phyloP scores from a whole-genome alignment of 1,284 basidiomycete species.

The Caloboletus firmus region DNA sequence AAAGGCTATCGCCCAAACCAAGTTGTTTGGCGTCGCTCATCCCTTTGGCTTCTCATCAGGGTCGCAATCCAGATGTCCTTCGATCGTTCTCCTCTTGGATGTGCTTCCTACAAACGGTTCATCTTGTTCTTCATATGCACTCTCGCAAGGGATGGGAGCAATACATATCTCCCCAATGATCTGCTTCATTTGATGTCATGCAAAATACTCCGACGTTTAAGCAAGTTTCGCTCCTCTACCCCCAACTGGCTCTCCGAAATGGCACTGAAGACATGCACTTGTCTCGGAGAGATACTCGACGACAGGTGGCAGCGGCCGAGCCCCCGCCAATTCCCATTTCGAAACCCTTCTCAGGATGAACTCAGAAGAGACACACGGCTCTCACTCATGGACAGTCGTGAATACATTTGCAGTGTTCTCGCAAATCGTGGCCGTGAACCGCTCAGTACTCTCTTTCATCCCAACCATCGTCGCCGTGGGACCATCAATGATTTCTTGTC shows the following conservation, averaged over 20 bases:
- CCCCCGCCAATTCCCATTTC: conserved; percentile 13
- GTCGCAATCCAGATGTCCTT: conserved; percentile 45
- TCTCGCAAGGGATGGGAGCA: no score
- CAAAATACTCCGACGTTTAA: conserved; percentile 24
- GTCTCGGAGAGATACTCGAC: conserved; percentile 5
- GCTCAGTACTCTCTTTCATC: conserved; percentile 9
- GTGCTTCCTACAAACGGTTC: conserved; percentile 46
- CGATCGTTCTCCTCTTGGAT: conserved; percentile 7
- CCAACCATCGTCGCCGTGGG: conserved; percentile 1
- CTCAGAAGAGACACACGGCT: conserved; percentile 30
- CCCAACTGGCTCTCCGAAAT: conserved; percentile 3
- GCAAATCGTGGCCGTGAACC: neutral
- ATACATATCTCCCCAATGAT: conserved; percentile 28
- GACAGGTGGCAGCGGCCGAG: neutral
- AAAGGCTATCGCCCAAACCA: no score
- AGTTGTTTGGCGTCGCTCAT: conserved; percentile 36
- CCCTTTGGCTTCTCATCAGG: conserved; percentile 40
- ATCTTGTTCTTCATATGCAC: conserved; percentile 41
- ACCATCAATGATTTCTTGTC: conserved; percentile 19
- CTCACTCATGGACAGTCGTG: conserved; percentile 25
- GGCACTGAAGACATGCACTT: neutral
- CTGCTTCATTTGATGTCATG: conserved; percentile 25
- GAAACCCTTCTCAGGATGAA: conserved; percentile 26
- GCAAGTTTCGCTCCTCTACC: no score
- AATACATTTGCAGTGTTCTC: conserved; percentile 25